These are phyloP conservation scores for Astragalus glycyphyllos DNA, from an alignment of 306 rosid genomes.

Conservation along the genomic window DNA sequence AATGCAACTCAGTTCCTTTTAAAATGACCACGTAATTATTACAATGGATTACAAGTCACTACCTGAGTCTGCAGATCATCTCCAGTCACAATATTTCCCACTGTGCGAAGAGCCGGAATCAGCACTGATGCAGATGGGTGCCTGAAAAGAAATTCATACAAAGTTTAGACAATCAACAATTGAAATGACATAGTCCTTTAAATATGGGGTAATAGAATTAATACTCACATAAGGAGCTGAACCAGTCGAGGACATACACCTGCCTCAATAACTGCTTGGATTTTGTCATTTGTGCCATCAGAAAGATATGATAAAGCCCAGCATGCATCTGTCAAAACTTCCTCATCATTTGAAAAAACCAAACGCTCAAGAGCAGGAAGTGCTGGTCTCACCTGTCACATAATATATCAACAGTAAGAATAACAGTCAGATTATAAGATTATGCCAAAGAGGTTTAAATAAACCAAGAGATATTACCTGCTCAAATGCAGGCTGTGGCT, in stretches of 20 bases:
- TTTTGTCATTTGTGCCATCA: constrained; percentile 76
- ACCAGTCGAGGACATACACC: constrained; percentile 71
- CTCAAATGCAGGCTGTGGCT: constrained; percentile 84
- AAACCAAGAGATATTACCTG: constrained; percentile 52
- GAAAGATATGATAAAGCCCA: constrained; percentile 88
- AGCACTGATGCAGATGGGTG: constrained; percentile 77
- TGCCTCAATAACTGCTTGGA: constrained; percentile 82
- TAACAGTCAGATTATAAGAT: no score
- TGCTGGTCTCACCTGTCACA: constrained; percentile 72
- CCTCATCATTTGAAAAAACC: constrained; percentile 73
- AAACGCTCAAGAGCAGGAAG: constrained; percentile 82
- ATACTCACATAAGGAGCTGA: constrained; percentile 79
- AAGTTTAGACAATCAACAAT: constrained; percentile 19
- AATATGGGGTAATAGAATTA: background rate
- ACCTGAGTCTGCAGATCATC: constrained; percentile 92
- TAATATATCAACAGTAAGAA: constrained; percentile 23
- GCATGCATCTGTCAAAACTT: constrained; percentile 82
- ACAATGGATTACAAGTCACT: constrained; percentile 26
- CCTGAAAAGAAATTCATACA: constrained; percentile 46
- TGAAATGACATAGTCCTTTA: constrained; percentile 2
- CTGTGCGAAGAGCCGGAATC: constrained; percentile 82
- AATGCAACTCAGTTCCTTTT: constrained; percentile 1
- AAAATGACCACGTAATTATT: background rate
- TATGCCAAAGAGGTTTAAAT: background rate
- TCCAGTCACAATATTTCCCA: constrained; percentile 88